These are phyloP conservation scores for Pestalotiopsis sp. DNA, from an alignment of 2,329 filamentous ascomycete genomes.

Conservation along the genomic window DNA sequence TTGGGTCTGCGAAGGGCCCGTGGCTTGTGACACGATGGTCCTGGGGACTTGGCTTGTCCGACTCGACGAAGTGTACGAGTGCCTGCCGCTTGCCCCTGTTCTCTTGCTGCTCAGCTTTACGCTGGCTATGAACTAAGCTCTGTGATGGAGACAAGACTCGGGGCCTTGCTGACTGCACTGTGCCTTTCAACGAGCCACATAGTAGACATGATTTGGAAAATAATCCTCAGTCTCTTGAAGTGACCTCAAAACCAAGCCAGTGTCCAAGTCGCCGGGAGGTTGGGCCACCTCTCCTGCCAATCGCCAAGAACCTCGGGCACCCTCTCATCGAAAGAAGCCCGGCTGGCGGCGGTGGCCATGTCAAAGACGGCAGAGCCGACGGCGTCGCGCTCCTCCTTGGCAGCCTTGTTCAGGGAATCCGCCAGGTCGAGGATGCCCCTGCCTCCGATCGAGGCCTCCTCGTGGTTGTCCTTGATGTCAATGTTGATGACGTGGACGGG, in stretches of 20 bases:
- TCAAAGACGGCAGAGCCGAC: constrained; percentile 71
- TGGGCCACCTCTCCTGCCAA: constrained; percentile 96
- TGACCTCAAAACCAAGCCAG: constrained; percentile 81
- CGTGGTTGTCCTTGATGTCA: constrained; percentile 97
- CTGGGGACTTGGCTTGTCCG: no score
- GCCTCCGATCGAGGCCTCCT: constrained; percentile 90
- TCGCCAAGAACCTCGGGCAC: constrained; percentile 89
- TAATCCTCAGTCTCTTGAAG: background rate
- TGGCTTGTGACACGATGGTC: no score
- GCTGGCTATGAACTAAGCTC: no score
- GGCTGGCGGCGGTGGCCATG: constrained; percentile 65
- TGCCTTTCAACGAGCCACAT: no score
- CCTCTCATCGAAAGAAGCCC: constrained; percentile 84
- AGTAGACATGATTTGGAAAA: background rate
- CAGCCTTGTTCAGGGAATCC: constrained; percentile 79
- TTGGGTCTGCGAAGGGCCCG: background rate
- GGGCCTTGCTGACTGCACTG: no score
- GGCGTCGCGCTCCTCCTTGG: constrained; percentile 72
- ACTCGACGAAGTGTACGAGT: no score
- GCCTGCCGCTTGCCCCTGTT: no score
- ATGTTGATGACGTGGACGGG: constrained; percentile 98
- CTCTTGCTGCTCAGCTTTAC: no score
- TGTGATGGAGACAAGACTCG: no score
- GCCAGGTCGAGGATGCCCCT: constrained; percentile 91
- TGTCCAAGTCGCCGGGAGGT: constrained; percentile 90